Conservation (phyloP, 805 yeast genomes). For the Starmerella kuoi region DNA sequence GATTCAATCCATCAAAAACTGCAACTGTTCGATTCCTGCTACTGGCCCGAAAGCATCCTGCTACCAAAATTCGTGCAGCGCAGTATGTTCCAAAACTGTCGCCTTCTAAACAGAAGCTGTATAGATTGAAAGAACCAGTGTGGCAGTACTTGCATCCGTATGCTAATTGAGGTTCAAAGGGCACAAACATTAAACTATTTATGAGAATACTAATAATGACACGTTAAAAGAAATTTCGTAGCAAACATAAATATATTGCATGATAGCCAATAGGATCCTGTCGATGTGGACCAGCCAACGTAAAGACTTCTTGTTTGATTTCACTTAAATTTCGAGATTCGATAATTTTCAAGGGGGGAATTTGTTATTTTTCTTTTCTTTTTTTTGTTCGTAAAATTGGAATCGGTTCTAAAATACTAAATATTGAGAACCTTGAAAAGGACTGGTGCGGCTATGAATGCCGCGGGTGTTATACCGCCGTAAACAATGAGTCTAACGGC, state of each 20-base stretch:
- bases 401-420: no score
- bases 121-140: neutral
- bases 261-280: no score
- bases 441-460: slow-evolving; percentile 23
- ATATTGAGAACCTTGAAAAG: slow-evolving; percentile 9
- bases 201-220: no score
- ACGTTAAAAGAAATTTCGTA: no score
- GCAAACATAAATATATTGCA: no score
- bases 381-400: no score
- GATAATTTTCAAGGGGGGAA: no score
- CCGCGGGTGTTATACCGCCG: slow-evolving; percentile 60
- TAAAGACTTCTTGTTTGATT: no score
- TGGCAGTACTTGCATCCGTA: slow-evolving; percentile 9
- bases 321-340: no score
- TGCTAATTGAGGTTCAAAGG: slow-evolving; percentile 5
- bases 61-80: neutral
- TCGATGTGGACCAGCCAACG: no score
- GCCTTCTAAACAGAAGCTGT: neutral
- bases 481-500: slow-evolving; percentile 67
- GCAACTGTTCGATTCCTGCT: slow-evolving; percentile 10
- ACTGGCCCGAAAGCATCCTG: slow-evolving; percentile 4
- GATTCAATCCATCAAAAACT: slow-evolving; percentile 4
- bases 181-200: neutral
- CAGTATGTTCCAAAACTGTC: neutral
- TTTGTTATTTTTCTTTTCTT: no score